These are phyloP conservation scores for Pseudonitzschia delicatissima DNA, from an alignment of 108 stramenopile genomes.

Conservation along the genomic window DNA sequence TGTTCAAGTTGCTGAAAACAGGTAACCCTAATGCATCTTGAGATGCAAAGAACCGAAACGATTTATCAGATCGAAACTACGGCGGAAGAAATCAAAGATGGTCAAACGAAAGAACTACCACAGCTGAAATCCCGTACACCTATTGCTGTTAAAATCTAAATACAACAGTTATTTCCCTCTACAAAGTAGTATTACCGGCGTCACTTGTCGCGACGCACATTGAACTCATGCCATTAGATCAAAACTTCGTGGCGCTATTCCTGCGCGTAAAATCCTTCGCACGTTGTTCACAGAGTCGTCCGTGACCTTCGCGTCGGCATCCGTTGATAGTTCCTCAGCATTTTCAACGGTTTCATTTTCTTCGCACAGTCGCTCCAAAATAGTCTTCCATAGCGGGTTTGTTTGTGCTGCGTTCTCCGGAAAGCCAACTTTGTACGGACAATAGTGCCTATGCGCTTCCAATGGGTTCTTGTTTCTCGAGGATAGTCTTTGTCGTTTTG, in stretches of 20 bases:
- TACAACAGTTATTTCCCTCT: background rate
- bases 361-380: slow-evolving; percentile 17
- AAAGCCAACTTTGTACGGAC: slow-evolving; percentile 30
- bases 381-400: slow-evolving; percentile 30
- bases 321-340: background rate
- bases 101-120: background rate
- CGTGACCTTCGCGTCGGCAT: background rate
- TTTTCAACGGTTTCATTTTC: background rate
- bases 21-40: background rate
- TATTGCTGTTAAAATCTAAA: background rate
- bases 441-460: slow-evolving; percentile 37
- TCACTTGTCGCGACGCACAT: background rate
- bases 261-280: slow-evolving; percentile 23
- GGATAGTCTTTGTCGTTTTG: slow-evolving; percentile 15
- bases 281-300: slow-evolving; percentile 19
- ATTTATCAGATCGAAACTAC: background rate
- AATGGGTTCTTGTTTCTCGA: slow-evolving; percentile 10
- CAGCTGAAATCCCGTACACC: background rate
- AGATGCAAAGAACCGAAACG: background rate
- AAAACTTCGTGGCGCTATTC: slow-evolving; percentile 7
- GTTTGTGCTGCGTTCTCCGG: slow-evolving; percentile 1
- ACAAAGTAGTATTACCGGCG: background rate
- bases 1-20: slow-evolving; percentile 82
- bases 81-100: background rate
- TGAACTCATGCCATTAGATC: background rate